Evolutionary conservation across 305 asterid genomes (phyloP).

Genomic region (Fraxinus dipetala): DNA sequence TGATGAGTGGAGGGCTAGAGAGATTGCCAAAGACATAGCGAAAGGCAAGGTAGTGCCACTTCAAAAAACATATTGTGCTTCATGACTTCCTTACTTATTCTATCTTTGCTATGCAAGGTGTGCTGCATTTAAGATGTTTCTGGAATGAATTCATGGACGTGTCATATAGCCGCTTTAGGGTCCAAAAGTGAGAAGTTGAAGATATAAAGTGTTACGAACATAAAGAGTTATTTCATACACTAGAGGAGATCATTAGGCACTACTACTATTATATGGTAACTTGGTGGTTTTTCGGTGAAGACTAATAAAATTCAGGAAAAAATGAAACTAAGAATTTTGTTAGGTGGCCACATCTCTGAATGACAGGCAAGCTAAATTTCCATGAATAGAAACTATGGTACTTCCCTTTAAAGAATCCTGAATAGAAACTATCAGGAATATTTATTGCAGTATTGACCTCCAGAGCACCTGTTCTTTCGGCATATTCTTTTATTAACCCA

Average conservation of each 20-base stretch:
- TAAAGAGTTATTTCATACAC: neutral
- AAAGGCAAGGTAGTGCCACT: conserved; percentile 59
- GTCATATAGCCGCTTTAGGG: neutral
- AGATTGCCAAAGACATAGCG: conserved; percentile 83
- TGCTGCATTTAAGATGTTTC: conserved; percentile 8
- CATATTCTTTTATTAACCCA: neutral
- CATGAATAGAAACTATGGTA: neutral
- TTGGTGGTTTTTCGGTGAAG: neutral
- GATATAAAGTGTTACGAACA: neutral
- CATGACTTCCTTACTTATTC: neutral
- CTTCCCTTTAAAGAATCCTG: neutral
- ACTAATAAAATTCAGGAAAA: neutral
- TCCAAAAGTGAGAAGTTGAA: conserved; percentile 1
- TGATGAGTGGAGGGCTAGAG: conserved; percentile 91
- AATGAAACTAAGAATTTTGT: neutral
- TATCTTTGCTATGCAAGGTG: neutral
- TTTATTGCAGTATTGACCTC: neutral
- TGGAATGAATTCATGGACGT: conserved; percentile 7
- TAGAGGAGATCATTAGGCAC: neutral
- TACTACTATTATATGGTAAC: neutral
- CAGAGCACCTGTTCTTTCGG: neutral
- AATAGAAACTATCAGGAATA: neutral
- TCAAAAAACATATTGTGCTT: neutral
- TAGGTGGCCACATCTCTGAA: neutral
- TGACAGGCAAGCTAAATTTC: neutral